Evolutionary conservation across 2,329 filamentous ascomycete species (phyloP), one percentile per base, ranked within the genome.

Genomic region (Lojkania enalia): DNA sequence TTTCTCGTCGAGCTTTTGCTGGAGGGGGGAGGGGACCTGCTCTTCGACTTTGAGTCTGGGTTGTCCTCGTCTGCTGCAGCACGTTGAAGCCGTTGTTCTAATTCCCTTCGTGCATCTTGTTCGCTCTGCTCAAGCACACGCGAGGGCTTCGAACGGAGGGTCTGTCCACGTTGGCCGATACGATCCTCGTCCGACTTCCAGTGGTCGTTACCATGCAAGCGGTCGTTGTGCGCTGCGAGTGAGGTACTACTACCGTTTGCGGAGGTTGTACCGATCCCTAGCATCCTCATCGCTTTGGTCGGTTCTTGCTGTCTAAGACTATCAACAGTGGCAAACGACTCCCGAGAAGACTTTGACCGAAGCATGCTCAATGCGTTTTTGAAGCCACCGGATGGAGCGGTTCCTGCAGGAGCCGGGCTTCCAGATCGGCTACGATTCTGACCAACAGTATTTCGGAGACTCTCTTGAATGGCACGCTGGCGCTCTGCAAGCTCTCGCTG

Each of bases 401-500:
- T n/a, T 30, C 62, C 47, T 5, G 58, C 56, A 35, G 67, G 61
- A 25, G 62, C 62, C 20, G 69, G 69, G 40, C 66, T 71, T 5
- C 66, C 67, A 3, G 70, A 72, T 7, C 71, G 62, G 29, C 65
- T 75, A 35, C 88, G 83, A 2, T 78, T 77, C 55, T 87, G 39
- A 21, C 29, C 61, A 0, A 82, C 83, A 51, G 84, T 86, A 0
- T 81, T 85, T 5, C 83, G 87, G 33, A 91, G 72, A 54, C 83
- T 85, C 66, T 91, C 86, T 39, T 88, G 83, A 5, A 91, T 85
- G 1, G 85, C 80, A 20, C 81, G 81, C 42, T 86, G 82, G 13
- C 87, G 82, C 52, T 84, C 80, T 2, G 86, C 87, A 29, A 91
- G 77, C 58, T 90, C 85, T 40, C 78, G 82, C 14, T 85, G 84